phyloP scores from a whole-genome alignment of 73 alveolate genomes.

The Paramecium pentaurelia region DNA sequence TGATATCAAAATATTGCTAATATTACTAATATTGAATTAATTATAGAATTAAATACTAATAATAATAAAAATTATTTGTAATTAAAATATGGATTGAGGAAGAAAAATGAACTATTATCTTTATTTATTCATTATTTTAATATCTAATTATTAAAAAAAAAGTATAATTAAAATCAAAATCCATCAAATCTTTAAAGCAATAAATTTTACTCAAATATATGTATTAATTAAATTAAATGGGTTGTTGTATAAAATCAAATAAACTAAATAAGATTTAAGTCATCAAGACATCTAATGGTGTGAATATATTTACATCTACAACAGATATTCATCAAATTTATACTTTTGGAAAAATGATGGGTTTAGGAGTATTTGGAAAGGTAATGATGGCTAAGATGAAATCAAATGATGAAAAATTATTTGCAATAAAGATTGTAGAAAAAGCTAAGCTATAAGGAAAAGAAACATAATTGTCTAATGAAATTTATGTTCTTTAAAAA shows the following conservation, averaged over 20 bases:
- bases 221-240: constrained; percentile 23
- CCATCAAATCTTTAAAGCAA: not conserved
- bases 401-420: constrained; percentile 1
- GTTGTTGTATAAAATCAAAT: constrained; percentile 15
- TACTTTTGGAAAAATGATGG: not conserved
- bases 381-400: constrained; percentile 21
- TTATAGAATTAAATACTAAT: too few species aligned
- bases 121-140: not conserved
- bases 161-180: not conserved
- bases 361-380: constrained; percentile 11
- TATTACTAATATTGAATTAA: too few species aligned
- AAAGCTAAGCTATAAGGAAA: constrained; percentile 31
- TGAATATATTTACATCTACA: not conserved
- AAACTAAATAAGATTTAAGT: not conserved
- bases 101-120: not conserved
- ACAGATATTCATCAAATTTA: constrained; percentile 7
- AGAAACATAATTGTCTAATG: constrained; percentile 32
- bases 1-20: too few species aligned
- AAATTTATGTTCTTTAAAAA: constrained; percentile 55
- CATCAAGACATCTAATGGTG: not conserved
- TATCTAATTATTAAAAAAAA: not conserved
- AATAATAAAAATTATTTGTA: too few species aligned
- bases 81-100: not conserved
- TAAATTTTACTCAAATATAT: not conserved
- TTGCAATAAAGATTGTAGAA: constrained; percentile 54